Evolutionary conservation across 2,329 filamentous ascomycete species (phyloP).

Genomic region (Botrytis squamosa): DNA sequence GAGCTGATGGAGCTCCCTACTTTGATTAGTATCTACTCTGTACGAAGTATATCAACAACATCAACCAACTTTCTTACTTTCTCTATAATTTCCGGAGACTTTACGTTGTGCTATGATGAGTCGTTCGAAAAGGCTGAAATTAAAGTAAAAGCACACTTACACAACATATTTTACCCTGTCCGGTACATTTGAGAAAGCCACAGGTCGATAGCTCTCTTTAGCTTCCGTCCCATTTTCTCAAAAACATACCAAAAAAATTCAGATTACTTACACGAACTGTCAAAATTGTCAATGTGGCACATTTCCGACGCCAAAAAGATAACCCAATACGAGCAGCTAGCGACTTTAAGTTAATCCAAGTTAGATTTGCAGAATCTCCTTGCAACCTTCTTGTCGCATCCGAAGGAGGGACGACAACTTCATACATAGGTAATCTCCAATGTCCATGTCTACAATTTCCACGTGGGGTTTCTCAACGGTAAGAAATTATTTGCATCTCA

Average conservation of each 20-base stretch:
- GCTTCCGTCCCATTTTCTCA: conserved; percentile 5
- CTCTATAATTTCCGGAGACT: background rate
- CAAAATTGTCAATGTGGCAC: conserved; percentile 7
- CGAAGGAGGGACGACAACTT: background rate
- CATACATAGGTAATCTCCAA: background rate
- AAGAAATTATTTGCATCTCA: background rate
- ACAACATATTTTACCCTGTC: background rate
- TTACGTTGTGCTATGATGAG: background rate
- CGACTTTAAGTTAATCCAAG: background rate
- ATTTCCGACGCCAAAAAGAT: background rate
- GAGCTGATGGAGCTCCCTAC: background rate
- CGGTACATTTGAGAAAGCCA: conserved; percentile 2
- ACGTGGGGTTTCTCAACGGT: conserved; percentile 11
- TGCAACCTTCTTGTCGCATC: background rate
- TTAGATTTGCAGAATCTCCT: background rate
- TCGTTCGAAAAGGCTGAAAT: conserved; percentile 1
- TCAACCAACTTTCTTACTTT: background rate
- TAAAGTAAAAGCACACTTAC: background rate
- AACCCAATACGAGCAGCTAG: background rate
- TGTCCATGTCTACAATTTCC: conserved; percentile 2
- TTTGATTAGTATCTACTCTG: background rate
- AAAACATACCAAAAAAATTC: background rate
- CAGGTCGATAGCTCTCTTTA: background rate
- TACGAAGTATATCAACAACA: background rate
- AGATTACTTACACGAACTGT: background rate